Base-by-base conservation (phyloP, 139 green algal species). In the Coelastrella sp. region DNA sequence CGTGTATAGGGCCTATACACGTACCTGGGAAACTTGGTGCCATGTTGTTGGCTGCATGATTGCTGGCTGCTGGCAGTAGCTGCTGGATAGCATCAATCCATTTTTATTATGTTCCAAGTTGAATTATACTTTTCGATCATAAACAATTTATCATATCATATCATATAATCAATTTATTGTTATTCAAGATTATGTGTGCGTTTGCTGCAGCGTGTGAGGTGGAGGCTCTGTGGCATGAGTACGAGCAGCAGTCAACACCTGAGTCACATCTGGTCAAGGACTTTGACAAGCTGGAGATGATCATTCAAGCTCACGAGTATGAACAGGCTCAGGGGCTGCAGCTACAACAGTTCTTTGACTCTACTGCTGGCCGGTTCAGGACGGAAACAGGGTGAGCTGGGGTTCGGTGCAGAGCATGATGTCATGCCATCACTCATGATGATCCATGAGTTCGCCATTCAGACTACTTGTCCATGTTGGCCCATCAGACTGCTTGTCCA, bases 221-320 rank as follows among this genome's bases (percentile, higher is more conserved):
- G 12, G 84, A 92, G 73, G 88, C 87, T 17, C 92, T 99, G 14
- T 99, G 97, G 96, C 78, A 95, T 7, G 97, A 99, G 92, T 99
- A 99, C 82, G 98, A 99, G 91, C 86, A 88, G 4, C 98, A 93
- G 6, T 59, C 92, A 9, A 97, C 93, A 0, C 84, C 85, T 0
- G 97, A 99, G 86, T 96, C 97, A 0, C 90, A 92, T 65, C 87
- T 99, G 63, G 95, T 99, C 8, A 99, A 99, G 88, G 97, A 99
- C 91, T 96, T 99, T 88, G 97, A 99, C 95, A 99, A 99, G 93
- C 78, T 98, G 78, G 95, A 97, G 91, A 97, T 97, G 95, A 96
- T 97, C 87, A 65, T 97, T 14, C 93, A 95, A 91, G 97, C 97
- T 17, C 65, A 93, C 14, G 97, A 99, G 92, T 99, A 99, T 83